Conservation (phyloP, 73 alveolate species). For the Paramecium caudatum region DNA sequence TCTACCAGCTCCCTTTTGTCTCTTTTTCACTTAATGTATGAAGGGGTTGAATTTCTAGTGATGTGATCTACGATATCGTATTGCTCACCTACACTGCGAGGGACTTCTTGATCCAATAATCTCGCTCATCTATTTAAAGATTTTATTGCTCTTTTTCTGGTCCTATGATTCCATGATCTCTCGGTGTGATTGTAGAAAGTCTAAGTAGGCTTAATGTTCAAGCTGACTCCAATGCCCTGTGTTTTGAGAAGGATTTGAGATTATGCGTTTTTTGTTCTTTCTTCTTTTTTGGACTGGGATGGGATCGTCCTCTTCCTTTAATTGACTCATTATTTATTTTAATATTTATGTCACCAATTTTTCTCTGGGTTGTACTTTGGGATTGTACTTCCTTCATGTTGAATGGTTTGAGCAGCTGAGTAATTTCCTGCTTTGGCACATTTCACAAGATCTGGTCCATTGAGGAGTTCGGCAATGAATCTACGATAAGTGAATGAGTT, state of each 20-base stretch:
- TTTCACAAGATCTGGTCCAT: slow-evolving; percentile 86
- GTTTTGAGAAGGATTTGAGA: slow-evolving; percentile 25
- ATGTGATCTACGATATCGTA: slow-evolving; percentile 47
- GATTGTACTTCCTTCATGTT: slow-evolving; percentile 75
- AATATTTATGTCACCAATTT: slow-evolving; percentile 27
- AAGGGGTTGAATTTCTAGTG: slow-evolving; percentile 62
- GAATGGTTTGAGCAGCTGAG: slow-evolving; percentile 73
- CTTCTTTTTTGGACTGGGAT: background rate
- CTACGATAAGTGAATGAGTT: background rate
- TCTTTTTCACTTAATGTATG: slow-evolving; percentile 42
- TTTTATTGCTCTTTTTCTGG: slow-evolving; percentile 30
- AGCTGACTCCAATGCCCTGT: slow-evolving; percentile 67
- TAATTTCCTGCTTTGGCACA: slow-evolving; percentile 77
- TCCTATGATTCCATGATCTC: slow-evolving; percentile 61
- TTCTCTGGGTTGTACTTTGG: slow-evolving; percentile 66
- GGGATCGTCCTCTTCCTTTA: slow-evolving; percentile 43
- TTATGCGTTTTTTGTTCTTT: slow-evolving; percentile 45
- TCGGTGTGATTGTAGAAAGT: slow-evolving; percentile 23
- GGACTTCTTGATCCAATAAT: slow-evolving; percentile 69
- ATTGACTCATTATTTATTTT: slow-evolving; percentile 45
- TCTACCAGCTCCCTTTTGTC: slow-evolving; percentile 68
- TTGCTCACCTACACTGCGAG: slow-evolving; percentile 45
- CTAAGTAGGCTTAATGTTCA: slow-evolving; percentile 47
- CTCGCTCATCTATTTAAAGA: slow-evolving; percentile 58
- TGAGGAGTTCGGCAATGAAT: slow-evolving; percentile 87